Conservation (phyloP, 768 basidiomycete genomes). For the Amanita molliuscula region DNA sequence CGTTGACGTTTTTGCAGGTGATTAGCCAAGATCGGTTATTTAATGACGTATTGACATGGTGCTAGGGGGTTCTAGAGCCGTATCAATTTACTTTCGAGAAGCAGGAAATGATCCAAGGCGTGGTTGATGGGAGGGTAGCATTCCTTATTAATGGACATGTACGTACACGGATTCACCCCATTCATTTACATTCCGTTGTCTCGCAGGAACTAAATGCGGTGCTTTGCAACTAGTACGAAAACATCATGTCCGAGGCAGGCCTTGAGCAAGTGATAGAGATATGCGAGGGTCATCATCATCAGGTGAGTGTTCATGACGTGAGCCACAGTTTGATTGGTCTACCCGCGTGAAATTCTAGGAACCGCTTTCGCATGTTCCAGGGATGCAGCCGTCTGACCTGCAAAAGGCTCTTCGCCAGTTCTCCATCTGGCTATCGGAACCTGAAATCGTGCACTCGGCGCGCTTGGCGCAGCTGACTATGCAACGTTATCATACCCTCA, state of each 20-base stretch:
- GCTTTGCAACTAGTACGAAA: conserved; percentile 28
- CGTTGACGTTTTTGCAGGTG: conserved; percentile 74
- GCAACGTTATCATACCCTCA: conserved; percentile 49
- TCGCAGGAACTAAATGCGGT: neutral
- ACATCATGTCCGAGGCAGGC: conserved; percentile 45
- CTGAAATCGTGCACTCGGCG: conserved; percentile 72
- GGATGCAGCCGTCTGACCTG: conserved; percentile 54
- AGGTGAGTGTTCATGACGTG: conserved; percentile 21
- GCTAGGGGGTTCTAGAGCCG: conserved; percentile 52
- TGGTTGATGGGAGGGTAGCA: conserved; percentile 53
- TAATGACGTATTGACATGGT: conserved; percentile 3
- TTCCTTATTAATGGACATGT: conserved; percentile 79
- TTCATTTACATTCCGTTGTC: neutral
- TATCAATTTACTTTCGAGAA: conserved; percentile 62
- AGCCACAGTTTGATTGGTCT: neutral
- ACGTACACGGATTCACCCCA: conserved; percentile 19
- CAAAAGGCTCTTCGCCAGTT: conserved; percentile 57
- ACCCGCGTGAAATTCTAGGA: conserved; percentile 21
- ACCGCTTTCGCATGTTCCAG: conserved; percentile 68
- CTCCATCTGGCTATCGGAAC: conserved; percentile 75
- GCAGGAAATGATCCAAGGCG: conserved; percentile 40
- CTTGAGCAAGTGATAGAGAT: conserved; percentile 35
- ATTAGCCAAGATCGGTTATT: neutral
- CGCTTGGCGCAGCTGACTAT: conserved; percentile 67
- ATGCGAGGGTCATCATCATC: conserved; percentile 25